Evolutionary conservation across 176 grass and related monocot genomes (phyloP), one percentile per base, ranked within the genome.

Genomic region (Secale cereale): DNA sequence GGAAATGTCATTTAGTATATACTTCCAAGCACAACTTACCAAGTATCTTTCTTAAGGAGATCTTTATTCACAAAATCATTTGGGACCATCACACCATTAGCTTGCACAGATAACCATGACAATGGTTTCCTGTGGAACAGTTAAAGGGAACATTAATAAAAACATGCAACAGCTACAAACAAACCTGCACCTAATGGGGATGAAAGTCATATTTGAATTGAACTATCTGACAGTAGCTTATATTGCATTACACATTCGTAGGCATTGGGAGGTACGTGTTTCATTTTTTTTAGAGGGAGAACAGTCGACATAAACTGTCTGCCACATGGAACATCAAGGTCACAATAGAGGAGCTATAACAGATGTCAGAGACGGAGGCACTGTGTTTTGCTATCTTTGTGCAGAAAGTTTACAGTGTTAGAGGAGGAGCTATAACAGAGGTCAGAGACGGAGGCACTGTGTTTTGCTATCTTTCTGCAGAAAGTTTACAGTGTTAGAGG

Each of bases 21-120:
- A 57, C 39, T 78, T 29, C 30, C 28, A 70, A 50, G 59, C 0
- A 83, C 23, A 65, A 82, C 64, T 83, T 91, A 95, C 93, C 96
- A 98, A 64, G 76, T 70, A 82, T 81, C 33, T 61, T 91, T 92
- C 75, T 91, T 95, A 19, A 70, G 79, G 26, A 87, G 65, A 73
- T 61, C 54, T 77, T 88, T 98, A 76, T 98, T 86, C 76, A 87
- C 66, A 72, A 91, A 94, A 88, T 22, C 40, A 2, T 86, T 86
- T 19, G 96, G 86, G 64, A 98, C 33, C 30, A 82, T 73, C 1
- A 84, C 85, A 66, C 96, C 93, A 9, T 98, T 98, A 56, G 93
- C 88, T 86, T 95, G 77, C 50, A 92, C 89, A 78, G 93, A 95
- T 82, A 98, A 87, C 96, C 96, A 98, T 66, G 96, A 90, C 84